Evolutionary conservation across 495 filamentous ascomycete species (phyloP).

Genomic region (Tetracladium marchalianum): DNA sequence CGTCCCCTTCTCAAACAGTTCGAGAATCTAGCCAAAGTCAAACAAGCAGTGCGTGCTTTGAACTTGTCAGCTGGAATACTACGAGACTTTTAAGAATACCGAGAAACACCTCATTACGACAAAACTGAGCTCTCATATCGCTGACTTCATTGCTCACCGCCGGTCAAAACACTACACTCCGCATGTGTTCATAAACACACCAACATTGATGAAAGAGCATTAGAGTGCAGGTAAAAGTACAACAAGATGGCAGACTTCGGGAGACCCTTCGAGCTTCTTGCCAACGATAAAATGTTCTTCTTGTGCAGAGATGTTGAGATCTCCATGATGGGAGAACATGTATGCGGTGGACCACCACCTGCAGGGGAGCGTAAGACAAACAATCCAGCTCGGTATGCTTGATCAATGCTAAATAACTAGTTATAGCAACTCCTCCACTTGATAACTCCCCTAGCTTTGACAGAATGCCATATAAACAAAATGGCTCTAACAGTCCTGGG

Average conservation of each 20-base stretch:
- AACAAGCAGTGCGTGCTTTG: too few species aligned
- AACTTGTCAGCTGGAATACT: too few species aligned
- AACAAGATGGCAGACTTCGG: constrained; percentile 36
- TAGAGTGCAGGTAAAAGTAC: constrained; percentile 10
- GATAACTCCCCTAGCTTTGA: constrained; percentile 15
- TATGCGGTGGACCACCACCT: constrained; percentile 42
- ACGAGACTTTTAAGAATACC: too few species aligned
- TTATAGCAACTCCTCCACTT: constrained; percentile 32
- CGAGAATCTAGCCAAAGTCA: too few species aligned
- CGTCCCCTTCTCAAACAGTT: too few species aligned
- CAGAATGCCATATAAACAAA: constrained; percentile 13
- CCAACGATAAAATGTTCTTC: constrained; percentile 93
- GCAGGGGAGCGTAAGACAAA: constrained; percentile 12
- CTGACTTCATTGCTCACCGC: neutral
- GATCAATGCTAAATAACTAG: constrained; percentile 12
- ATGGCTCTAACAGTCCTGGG: constrained; percentile 9
- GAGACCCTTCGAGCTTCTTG: constrained; percentile 60
- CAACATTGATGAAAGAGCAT: constrained; percentile 1
- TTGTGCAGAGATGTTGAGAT: constrained; percentile 83
- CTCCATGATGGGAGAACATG: constrained; percentile 83
- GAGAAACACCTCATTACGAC: too few species aligned
- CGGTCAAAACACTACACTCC: neutral
- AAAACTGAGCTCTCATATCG: too few species aligned
- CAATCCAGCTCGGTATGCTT: constrained; percentile 24
- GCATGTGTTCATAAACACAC: constrained; percentile 10